Evolutionary conservation across 148 eudicot species (phyloP), one percentile per base, ranked within the genome.

Genomic region (Amaranthus cruentus): DNA sequence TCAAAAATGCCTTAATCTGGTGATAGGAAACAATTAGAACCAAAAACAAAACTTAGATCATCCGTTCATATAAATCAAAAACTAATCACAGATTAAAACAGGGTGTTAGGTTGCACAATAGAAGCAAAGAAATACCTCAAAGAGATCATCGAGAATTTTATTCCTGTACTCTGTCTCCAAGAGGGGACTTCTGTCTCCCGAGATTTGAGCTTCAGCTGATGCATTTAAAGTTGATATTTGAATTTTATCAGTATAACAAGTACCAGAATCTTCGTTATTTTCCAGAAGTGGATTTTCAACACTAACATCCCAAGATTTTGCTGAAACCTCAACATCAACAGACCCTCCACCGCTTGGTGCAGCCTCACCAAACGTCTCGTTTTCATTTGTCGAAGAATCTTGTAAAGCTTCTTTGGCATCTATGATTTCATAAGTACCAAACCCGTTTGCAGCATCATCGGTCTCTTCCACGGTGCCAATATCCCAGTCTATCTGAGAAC

Each of bases 401-500:
- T 81, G 88, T 66, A 76, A 82, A 77, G 78, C 76, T 82, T 92
- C 97, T 78, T 87, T 87, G 70, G 97, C 91, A 84, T 88, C 84
- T 28, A 94, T 88, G 70, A 94, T 88, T 81, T 94, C 98, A 83
- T 94, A 94, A 77, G 96, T 90, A 74, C 97, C 96, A 72, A 91
- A 83, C 43, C 97, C 98, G 79, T 89, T 89, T 57, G 86, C 87
- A 77, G 82, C 74, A 66, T 85, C 96, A 62, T 93, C 98, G 5
- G 88, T 74, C 76, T 88, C 93, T 81, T 87, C 97, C 64, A 90
- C 82, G 6, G 88, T 78, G 52, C 92, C 97, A 69, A 91, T 87
- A 86, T 91, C 98, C 98, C 98, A 94, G 80, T 94, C 98, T 80
- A 94, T 94, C 88, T 89, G 93, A 78, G 97, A 77, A 83, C 89